Percentiles rank a stretch among this genome's conserved stretches.
Conservation (phyloP, 495 filamentous ascomycete genomes). For the Cladorrhinum samala region DNA sequence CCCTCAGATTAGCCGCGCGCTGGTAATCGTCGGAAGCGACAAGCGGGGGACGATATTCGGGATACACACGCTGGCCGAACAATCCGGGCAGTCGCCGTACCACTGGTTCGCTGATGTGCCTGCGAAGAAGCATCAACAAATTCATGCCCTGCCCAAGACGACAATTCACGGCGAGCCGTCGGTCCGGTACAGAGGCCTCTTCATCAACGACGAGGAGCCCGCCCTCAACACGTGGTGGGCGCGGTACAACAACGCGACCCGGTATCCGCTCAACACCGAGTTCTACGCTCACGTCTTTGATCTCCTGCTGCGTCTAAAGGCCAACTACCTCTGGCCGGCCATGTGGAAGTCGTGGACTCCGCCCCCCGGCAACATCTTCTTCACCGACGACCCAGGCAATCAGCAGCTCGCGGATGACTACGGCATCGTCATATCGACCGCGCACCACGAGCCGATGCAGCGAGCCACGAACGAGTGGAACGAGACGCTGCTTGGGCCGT, state of each 20-base stretch:
- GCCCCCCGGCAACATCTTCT: conserved; percentile 42
- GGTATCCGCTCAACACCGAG: conserved; percentile 44
- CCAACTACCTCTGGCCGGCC: conserved; percentile 63
- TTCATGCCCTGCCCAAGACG: conserved; percentile 44
- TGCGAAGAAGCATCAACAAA: conserved; percentile 36
- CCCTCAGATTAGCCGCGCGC: conserved; percentile 38
- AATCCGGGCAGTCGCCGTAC: conserved; percentile 47
- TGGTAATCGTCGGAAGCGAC: conserved; percentile 58
- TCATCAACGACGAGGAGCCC: conserved; percentile 64
- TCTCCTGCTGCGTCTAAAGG: conserved; percentile 52
- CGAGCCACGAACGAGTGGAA: conserved; percentile 56
- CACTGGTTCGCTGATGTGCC: conserved; percentile 61
- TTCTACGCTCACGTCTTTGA: conserved; percentile 61
- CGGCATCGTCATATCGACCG: conserved; percentile 56
- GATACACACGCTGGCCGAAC: conserved; percentile 56
- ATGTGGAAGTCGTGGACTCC: conserved; percentile 48
- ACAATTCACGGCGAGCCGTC: conserved; percentile 50
- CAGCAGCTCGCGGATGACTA: conserved; percentile 55
- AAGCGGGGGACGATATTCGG: conserved; percentile 57
- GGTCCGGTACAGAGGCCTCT: conserved; percentile 60
- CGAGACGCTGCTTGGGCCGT: conserved; percentile 39
- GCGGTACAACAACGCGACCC: conserved; percentile 12
- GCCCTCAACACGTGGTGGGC: conserved; percentile 36
- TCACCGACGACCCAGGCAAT: conserved; percentile 53
- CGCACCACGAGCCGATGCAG: conserved; percentile 60